Percentiles rank a stretch among this genome's conserved stretches.
Evolutionary conservation across 768 basidiomycete genomes (phyloP).

Genomic region (Ephemerocybe angulata): DNA sequence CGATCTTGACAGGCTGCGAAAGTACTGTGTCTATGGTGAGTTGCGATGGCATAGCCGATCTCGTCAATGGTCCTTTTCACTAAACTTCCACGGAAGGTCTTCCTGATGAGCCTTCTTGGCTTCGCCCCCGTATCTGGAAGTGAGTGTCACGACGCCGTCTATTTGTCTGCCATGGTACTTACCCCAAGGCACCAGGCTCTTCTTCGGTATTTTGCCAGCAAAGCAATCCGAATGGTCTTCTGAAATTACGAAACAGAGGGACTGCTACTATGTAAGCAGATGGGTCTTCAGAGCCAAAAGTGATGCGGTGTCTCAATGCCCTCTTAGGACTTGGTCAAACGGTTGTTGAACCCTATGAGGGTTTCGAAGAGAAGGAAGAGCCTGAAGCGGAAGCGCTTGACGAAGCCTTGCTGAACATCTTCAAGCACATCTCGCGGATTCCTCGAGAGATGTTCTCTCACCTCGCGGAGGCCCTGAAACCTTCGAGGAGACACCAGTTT

Average conservation of each 20-base stretch:
- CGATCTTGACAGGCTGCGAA: slow-evolving; percentile 53
- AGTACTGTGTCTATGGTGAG: slow-evolving; percentile 61
- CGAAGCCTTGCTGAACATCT: slow-evolving; percentile 42
- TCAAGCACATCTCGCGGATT: slow-evolving; percentile 54
- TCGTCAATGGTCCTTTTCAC: too few relatives aligned
- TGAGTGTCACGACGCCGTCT: slow-evolving; percentile 31
- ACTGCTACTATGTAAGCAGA: slow-evolving; percentile 65
- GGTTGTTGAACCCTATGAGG: slow-evolving; percentile 55
- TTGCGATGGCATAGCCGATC: too few relatives aligned
- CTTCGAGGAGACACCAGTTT: slow-evolving; percentile 45
- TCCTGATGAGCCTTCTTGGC: slow-evolving; percentile 70
- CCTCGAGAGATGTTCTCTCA: slow-evolving; percentile 46
- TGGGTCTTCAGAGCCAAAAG: too few relatives aligned
- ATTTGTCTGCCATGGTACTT: neutral
- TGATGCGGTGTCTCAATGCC: too few relatives aligned
- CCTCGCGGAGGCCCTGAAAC: slow-evolving; percentile 53
- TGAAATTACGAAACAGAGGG: slow-evolving; percentile 57
- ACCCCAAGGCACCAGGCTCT: slow-evolving; percentile 43
- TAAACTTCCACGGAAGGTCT: too few relatives aligned
- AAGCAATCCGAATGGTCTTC: slow-evolving; percentile 56
- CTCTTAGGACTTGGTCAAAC: slow-evolving; percentile 71
- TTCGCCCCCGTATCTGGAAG: slow-evolving; percentile 79
- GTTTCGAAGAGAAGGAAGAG: slow-evolving; percentile 36
- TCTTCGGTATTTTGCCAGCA: slow-evolving; percentile 59
- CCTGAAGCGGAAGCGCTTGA: slow-evolving; percentile 31